Conservation (phyloP, 495 filamentous ascomycete genomes). For the Penicillium alfredii region DNA sequence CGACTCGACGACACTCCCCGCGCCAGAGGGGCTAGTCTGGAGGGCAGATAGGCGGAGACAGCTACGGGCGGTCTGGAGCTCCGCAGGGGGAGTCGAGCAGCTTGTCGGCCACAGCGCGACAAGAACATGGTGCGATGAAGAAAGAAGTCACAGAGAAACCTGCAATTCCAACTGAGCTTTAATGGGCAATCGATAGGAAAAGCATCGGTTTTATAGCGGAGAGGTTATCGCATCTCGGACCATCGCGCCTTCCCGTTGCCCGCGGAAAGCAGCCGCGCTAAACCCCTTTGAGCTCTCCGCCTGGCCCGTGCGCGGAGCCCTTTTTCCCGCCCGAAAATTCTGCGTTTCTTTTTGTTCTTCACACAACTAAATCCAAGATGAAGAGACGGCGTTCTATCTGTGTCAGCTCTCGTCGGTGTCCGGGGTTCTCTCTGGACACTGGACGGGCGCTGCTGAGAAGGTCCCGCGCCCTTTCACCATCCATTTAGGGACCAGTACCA, state of each 20-base stretch:
- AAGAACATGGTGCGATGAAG: constrained; percentile 31
- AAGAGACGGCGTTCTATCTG: constrained; percentile 42
- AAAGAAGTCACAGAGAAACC: too few relatives aligned
- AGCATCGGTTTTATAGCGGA: constrained; percentile 14
- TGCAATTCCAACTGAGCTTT: constrained; percentile 2
- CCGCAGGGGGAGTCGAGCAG: constrained; percentile 35
- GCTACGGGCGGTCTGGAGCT: constrained; percentile 22
- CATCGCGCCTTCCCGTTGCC: constrained; percentile 29
- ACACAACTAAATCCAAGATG: constrained; percentile 55
- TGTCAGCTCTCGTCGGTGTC: constrained; percentile 42
- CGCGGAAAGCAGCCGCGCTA: constrained; percentile 40
- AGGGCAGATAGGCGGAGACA: constrained; percentile 14
- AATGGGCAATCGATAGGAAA: constrained; percentile 17
- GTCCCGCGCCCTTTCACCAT: constrained; percentile 46
- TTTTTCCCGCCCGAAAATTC: constrained; percentile 20
- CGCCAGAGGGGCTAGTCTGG: constrained; percentile 21
- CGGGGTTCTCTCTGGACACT: constrained; percentile 18
- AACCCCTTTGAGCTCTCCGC: constrained; percentile 22
- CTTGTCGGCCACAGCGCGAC: constrained; percentile 38
- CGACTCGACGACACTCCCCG: constrained; percentile 35
- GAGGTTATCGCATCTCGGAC: constrained; percentile 21
- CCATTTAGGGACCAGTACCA: constrained; percentile 39
- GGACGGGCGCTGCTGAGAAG: constrained; percentile 48
- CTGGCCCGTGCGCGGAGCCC: constrained; percentile 22
- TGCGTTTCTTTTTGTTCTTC: constrained; percentile 32